Evolutionary conservation across 2,329 filamentous ascomycete species (phyloP), one percentile per base, ranked within the genome.

Genomic region (Thyridium curvatum): DNA sequence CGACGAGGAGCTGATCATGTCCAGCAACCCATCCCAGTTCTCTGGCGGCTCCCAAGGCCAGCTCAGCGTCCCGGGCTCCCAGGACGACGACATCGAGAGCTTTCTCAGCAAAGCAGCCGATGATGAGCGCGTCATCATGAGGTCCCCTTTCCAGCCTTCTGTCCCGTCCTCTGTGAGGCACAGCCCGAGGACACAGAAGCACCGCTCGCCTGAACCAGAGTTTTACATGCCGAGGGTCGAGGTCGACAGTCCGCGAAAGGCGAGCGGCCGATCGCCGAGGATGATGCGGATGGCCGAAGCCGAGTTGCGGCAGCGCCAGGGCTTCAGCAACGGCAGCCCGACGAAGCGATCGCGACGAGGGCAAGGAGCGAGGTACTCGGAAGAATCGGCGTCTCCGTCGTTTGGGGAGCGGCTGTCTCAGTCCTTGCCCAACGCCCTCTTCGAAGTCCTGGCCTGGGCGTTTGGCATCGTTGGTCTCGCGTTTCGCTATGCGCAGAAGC

Each of bases 401-500:
- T 40, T 64, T 16, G 46, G 49, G 12, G 50, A 60, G 3, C 54
- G 58, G 18, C 39, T 71, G 12, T 49, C 57, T 0, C 47, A 56
- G 10, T 61, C 61, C 2, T 41, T 68, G 3, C 65, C 66, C 0
- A 50, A 52, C 3, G 58, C 61, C 7, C 7, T 71, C 8, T 62
- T 65, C 39, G 58, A 65, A 32, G 55, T 61, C 3, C 42, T 66
- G 5, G 53, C 55, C 15, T 85, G 81, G 69, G 41, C 65, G 3
- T 45, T 75, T 3, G 75, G 75, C 21, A 65, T 86, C 13, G 43
- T 84, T 12, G 65, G 65, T 5, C 69, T 80, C 39, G 74, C 79
- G 3, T 67, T 87, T 35, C 66, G 70, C 14, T 74, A 79, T 39
- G 64, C 80, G 3, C 82, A 85, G 56, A 79, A 75, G 33, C 71